Conservation (phyloP, 768 basidiomycete genomes). For the Pisolithus tinctorius region DNA sequence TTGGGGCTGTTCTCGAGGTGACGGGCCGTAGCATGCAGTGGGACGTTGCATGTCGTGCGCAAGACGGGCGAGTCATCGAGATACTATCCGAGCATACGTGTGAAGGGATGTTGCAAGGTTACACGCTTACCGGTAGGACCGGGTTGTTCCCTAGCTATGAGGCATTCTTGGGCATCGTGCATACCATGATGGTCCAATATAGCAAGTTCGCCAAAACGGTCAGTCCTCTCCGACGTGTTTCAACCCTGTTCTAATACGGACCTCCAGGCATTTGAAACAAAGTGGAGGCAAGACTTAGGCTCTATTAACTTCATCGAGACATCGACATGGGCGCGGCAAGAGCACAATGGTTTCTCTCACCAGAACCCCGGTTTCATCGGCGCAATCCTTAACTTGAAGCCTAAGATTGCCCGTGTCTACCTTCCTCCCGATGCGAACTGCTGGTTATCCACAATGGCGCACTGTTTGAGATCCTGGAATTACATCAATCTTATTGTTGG, state of each 20-base stretch:
- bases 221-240: conserved; percentile 5
- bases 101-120: conserved; percentile 89
- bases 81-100: conserved; percentile 87
- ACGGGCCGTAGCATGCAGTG: conserved; percentile 79
- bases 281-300: conserved; percentile 65
- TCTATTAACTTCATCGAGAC: conserved; percentile 86
- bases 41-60: conserved; percentile 59
- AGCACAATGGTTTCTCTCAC: conserved; percentile 88
- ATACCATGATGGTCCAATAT: conserved; percentile 89
- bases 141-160: conserved; percentile 89
- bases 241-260: background rate
- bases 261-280: conserved; percentile 45
- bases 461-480: conserved; percentile 78
- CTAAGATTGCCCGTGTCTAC: conserved; percentile 66
- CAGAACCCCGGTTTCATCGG: conserved; percentile 86
- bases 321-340: conserved; percentile 79
- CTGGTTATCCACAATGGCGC: conserved; percentile 75
- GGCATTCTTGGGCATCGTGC: conserved; percentile 84
- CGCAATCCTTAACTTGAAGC: conserved; percentile 75
- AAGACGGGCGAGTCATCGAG: conserved; percentile 81
- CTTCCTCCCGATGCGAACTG: conserved; percentile 90
- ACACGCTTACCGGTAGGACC: conserved; percentile 82
- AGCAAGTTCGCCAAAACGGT: conserved; percentile 86
- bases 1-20: conserved; percentile 69
- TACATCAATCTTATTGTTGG: conserved; percentile 88